Percentiles rank a stretch among this genome's conserved stretches.
Evolutionary conservation across 306 rosid genomes (phyloP).

Genomic region (Casuarina glauca): DNA sequence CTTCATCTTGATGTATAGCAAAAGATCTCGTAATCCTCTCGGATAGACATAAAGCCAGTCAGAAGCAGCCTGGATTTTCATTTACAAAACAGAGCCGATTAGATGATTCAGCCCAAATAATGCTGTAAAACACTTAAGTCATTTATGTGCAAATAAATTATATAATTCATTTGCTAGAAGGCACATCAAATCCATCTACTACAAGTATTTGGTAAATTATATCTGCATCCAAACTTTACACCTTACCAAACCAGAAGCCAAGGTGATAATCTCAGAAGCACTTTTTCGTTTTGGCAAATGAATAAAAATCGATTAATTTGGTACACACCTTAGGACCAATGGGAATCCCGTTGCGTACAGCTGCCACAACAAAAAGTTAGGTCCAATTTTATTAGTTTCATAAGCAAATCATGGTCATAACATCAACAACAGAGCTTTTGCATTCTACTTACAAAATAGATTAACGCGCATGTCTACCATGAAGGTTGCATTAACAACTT

Average conservation of each 20-base stretch:
- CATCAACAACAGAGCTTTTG: background rate
- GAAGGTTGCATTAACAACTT: slow-evolving; percentile 14
- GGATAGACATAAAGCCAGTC: slow-evolving; percentile 61
- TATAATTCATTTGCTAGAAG: too few species aligned
- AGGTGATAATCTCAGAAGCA: too few species aligned
- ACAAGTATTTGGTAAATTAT: too few species aligned
- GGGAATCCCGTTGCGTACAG: slow-evolving; percentile 33
- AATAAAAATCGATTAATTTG: background rate
- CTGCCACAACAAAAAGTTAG: slow-evolving; percentile 18
- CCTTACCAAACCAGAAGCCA: too few species aligned
- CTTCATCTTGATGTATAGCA: slow-evolving; percentile 46
- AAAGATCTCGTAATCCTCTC: slow-evolving; percentile 43
- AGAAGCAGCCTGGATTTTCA: slow-evolving; percentile 41
- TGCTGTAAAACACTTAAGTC: too few species aligned
- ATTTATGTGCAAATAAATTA: too few species aligned
- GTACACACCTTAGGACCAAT: slow-evolving; percentile 59
- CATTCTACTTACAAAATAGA: slow-evolving; percentile 31
- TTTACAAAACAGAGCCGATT: background rate
- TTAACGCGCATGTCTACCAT: slow-evolving; percentile 36
- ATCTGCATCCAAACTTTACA: too few species aligned
- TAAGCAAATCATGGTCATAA: background rate
- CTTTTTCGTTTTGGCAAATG: too few species aligned
- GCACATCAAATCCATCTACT: too few species aligned
- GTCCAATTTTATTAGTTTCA: background rate
- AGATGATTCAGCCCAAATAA: background rate